Percentiles rank a stretch among this genome's conserved stretches.
phyloP scores from a whole-genome alignment of 1,284 basidiomycete genomes.

The Ganoderma meredithae region DNA sequence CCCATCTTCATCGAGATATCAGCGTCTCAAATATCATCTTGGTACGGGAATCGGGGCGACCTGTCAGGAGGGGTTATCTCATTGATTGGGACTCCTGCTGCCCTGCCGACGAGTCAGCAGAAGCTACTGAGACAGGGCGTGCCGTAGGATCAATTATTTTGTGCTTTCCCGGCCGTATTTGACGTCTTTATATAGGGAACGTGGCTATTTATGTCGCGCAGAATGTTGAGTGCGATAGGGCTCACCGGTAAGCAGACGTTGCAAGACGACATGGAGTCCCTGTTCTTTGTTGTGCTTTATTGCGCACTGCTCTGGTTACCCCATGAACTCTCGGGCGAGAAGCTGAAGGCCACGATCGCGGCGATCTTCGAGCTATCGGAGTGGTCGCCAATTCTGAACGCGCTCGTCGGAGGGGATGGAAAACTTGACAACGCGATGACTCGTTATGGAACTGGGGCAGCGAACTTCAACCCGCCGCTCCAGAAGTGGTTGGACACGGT shows the following conservation, averaged over 20 bases:
- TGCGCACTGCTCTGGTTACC: conserved; percentile 19
- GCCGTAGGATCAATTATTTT: background rate
- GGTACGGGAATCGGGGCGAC: conserved; percentile 1
- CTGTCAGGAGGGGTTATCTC: conserved; percentile 16
- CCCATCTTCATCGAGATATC: conserved; percentile 19
- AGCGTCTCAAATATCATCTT: conserved; percentile 25
- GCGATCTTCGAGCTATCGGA: no score
- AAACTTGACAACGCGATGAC: background rate
- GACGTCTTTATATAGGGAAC: conserved; percentile 14
- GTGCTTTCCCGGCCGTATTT: background rate
- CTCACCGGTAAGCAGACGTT: conserved; percentile 6
- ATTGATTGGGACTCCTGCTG: conserved; percentile 24
- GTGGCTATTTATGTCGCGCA: conserved; percentile 21
- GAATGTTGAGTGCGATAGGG: background rate
- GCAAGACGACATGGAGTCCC: conserved; percentile 28
- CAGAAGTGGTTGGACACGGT: conserved; percentile 2
- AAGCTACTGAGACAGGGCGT: background rate
- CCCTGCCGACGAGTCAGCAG: conserved; percentile 4
- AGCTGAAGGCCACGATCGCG: no score
- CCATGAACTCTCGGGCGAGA: background rate
- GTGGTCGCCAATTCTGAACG: no score
- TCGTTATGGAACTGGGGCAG: background rate
- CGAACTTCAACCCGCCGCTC: background rate
- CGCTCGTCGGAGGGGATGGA: background rate
- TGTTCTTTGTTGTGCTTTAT: conserved; percentile 29